Evolutionary conservation across 176 grass and related monocot species (phyloP).

Genomic region (Carex pumila): DNA sequence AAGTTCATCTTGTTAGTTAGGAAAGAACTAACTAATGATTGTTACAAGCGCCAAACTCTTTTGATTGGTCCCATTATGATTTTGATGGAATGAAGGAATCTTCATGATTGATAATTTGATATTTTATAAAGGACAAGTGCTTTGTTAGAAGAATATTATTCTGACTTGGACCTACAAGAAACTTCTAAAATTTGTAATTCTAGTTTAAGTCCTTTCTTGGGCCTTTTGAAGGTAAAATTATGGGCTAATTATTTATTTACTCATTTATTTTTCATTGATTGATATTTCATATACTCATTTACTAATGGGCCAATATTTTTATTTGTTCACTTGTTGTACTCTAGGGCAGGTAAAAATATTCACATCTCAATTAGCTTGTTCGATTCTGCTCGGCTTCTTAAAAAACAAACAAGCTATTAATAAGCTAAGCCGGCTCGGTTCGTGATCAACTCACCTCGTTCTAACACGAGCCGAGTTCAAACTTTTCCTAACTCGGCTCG

Average conservation of each 20-base stretch:
- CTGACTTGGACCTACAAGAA: not conserved
- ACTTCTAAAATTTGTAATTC: not conserved
- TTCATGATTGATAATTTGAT: not conserved
- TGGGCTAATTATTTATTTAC: too few relatives aligned
- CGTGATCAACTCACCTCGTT: too few relatives aligned
- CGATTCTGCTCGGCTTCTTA: too few relatives aligned
- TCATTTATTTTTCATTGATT: too few relatives aligned
- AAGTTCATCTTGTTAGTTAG: not conserved
- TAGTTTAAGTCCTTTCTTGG: not conserved
- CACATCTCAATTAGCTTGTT: too few relatives aligned
- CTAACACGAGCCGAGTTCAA: too few relatives aligned
- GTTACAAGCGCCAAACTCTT: slow-evolving; percentile 4
- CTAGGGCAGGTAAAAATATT: too few relatives aligned
- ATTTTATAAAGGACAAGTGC: slow-evolving; percentile 10
- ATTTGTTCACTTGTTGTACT: not conserved
- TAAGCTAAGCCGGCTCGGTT: too few relatives aligned
- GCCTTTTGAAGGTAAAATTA: not conserved
- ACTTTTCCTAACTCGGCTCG: too few relatives aligned
- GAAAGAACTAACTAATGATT: slow-evolving; percentile 5
- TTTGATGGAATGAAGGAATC: not conserved
- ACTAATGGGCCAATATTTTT: not conserved
- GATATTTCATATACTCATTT: too few relatives aligned
- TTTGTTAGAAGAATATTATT: slow-evolving; percentile 5
- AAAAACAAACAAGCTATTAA: too few relatives aligned
- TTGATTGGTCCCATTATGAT: not conserved